Evolutionary conservation across 495 filamentous ascomycete genomes (phyloP).

Genomic region (Darksidea phi): DNA sequence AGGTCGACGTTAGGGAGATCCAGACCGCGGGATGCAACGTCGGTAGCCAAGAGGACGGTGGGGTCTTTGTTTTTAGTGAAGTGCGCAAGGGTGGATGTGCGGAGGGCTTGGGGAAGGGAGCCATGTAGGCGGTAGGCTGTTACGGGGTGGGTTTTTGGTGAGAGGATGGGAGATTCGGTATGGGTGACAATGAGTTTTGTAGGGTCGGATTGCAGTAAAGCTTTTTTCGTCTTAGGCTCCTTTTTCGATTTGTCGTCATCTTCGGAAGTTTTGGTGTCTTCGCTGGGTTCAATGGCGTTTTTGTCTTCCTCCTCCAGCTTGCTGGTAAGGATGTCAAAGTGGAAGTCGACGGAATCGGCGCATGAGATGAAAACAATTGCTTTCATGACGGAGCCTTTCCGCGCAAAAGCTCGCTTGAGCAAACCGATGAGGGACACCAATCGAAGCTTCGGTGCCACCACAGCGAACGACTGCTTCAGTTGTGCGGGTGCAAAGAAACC

Average conservation of each 20-base stretch:
- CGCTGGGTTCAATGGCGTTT: constrained; percentile 34
- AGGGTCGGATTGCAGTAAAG: constrained; percentile 29
- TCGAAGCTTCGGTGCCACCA: constrained; percentile 84
- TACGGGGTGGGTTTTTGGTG: constrained; percentile 45
- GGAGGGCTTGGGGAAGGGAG: constrained; percentile 82
- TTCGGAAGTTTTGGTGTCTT: constrained; percentile 25
- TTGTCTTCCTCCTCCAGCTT: constrained; percentile 23
- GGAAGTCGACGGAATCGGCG: constrained; percentile 94
- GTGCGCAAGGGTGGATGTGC: constrained; percentile 76
- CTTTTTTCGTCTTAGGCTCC: constrained; percentile 11
- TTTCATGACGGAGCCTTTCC: constrained; percentile 87
- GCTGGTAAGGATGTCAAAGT: constrained; percentile 80
- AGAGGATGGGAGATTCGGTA: constrained; percentile 28
- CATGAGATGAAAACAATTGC: constrained; percentile 95
- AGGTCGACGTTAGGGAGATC: constrained; percentile 93
- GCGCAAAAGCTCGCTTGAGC: constrained; percentile 79
- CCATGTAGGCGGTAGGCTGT: constrained; percentile 86
- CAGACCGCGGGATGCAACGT: constrained; percentile 90
- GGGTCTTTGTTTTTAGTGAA: constrained; percentile 65
- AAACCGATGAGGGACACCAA: constrained; percentile 81
- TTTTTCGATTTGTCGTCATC: constrained; percentile 18
- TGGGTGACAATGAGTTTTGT: constrained; percentile 35
- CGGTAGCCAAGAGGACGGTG: constrained; percentile 83
- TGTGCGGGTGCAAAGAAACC: constrained; percentile 86
- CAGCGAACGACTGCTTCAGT: constrained; percentile 82